These are phyloP conservation scores for Platanthera zijinensis DNA, from an alignment of 106 monocot species.

Conservation along the genomic window DNA sequence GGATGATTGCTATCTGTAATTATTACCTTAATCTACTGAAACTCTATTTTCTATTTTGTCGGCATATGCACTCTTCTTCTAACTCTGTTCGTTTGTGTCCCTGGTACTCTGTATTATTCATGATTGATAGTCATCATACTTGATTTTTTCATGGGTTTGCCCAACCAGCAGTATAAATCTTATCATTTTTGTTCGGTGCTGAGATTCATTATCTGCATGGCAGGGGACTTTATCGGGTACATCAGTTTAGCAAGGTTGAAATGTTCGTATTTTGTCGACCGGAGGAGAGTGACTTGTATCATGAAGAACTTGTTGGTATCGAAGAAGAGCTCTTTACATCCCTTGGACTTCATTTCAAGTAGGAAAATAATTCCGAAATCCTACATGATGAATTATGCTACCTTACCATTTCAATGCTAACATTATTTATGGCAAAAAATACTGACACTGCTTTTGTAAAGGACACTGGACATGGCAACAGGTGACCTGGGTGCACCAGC, in stretches of 20 bases:
- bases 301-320: conserved; percentile 80
- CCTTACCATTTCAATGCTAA: background rate
- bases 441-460: conserved; percentile 15
- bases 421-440: background rate
- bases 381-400: background rate
- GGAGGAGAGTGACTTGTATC: conserved; percentile 73
- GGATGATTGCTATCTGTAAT: background rate
- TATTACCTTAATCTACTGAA: background rate
- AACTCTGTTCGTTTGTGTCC: background rate
- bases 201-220: background rate
- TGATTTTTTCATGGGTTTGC: background rate
- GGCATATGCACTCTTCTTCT: background rate
- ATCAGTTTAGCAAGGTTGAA: conserved; percentile 99
- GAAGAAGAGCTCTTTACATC: conserved; percentile 91
- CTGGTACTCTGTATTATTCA: background rate
- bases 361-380: background rate
- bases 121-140: background rate
- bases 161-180: background rate
- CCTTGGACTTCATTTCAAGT: conserved; percentile 98
- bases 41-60: background rate
- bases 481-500: conserved; percentile 95
- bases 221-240: conserved; percentile 93
- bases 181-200: background rate
- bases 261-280: conserved; percentile 93
- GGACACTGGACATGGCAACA: conserved; percentile 95